Base-by-base conservation (phyloP, 148 eudicot genomes). In the Rhododendron henanense region DNA sequence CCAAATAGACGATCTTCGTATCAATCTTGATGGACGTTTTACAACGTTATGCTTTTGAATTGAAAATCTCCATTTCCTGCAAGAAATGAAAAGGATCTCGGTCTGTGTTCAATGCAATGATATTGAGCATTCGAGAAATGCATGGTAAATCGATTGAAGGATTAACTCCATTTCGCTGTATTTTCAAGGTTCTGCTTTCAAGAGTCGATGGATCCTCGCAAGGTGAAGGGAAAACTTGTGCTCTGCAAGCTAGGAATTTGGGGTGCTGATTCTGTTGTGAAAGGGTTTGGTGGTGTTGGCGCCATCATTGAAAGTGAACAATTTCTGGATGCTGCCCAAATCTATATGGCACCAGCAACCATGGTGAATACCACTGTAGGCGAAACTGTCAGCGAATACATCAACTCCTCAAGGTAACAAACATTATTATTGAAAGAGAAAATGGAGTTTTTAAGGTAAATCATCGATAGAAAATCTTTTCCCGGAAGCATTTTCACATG, bases 301-400 rank as follows among this genome's bases (percentile, higher is more conserved):
- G 87, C 93, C 71, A 88, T 96, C 53, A 91, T 94, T 79, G 84
- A 92, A 74, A 91, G 93, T 67, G 89, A 91, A 4, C 1, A 19
- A 57, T 93, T 51, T 86, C 92, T 94, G 25, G 99, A 96, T 86
- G 65, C 89, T 39, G 91, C 98, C 78, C 90, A 87, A 88, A 92
- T 96, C 65, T 96, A 83, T 87, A 93, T 95, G 98, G 96, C 98
- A 15, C 98, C 98, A 0, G 90, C 92, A 81, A 94, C 98, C 6
- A 85, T 89, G 84, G 93, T 96, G 14, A 90, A 92, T 80, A 10
- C 84, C 11, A 82, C 90, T 19, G 74, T 83, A 48, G 94, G 93
- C 39, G 90, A 93, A 51, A 87, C 69, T 63, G 86, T 96, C 50
- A 79, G 65, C 41, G 55, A 89, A 55, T 93, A 94, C 61, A 92